Evolutionary conservation across 768 basidiomycete genomes (phyloP).

Genomic region (Lactarius deliciosus): DNA sequence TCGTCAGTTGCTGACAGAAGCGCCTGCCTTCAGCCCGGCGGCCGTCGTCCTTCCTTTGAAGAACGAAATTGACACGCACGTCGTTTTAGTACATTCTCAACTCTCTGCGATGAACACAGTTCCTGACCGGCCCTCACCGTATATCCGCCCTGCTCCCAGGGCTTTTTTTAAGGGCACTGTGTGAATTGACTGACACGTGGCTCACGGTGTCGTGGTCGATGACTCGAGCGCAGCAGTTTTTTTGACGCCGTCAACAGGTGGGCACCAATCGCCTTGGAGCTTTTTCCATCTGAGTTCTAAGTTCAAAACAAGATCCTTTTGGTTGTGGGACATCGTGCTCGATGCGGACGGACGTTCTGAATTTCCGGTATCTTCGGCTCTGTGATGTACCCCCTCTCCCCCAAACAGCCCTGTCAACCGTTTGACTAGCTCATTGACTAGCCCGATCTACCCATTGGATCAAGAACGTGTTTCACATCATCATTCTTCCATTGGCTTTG

Average conservation of each 20-base stretch:
- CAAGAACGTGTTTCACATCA: slow-evolving; percentile 11
- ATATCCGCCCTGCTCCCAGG: not conserved
- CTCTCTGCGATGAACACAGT: not conserved
- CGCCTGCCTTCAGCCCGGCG: not conserved
- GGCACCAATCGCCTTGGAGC: not conserved
- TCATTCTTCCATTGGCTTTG: not conserved
- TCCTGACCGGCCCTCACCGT: not conserved
- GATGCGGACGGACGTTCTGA: slow-evolving; percentile 5
- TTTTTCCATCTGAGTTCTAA: not conserved
- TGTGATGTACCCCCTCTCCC: not conserved
- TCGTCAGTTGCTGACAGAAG: not conserved
- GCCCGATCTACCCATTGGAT: not conserved
- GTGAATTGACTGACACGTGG: too few species aligned
- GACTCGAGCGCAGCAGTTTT: slow-evolving; percentile 2
- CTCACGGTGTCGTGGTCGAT: not conserved
- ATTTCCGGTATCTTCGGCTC: slow-evolving; percentile 7
- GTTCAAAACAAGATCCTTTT: not conserved
- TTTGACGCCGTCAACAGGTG: not conserved
- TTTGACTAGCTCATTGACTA: not conserved
- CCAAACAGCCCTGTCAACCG: not conserved
- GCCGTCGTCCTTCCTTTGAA: not conserved
- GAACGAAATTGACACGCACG: not conserved
- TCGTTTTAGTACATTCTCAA: not conserved
- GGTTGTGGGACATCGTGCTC: slow-evolving; percentile 1
- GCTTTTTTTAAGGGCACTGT: not conserved